Percentiles rank a stretch among this genome's conserved stretches.
Evolutionary conservation across 345 rosid species (phyloP).

Genomic region (Stellera chamaejasme): DNA sequence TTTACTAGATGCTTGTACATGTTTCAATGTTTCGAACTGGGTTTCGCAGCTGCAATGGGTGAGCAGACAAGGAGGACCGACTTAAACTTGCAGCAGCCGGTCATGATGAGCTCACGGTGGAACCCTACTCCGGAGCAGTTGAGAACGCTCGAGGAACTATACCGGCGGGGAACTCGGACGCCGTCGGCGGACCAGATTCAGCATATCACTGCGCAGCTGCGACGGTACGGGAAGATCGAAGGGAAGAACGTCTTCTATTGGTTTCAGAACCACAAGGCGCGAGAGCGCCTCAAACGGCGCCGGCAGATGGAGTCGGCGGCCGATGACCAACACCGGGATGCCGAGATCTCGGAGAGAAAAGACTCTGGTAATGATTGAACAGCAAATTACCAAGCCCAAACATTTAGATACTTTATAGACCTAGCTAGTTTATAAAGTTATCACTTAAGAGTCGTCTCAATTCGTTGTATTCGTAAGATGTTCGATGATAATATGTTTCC

Average conservation of each 20-base stretch:
- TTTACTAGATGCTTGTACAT: not conserved
- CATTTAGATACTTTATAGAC: not conserved
- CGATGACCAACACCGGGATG: constrained; percentile 18
- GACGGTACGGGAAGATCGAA: constrained; percentile 86
- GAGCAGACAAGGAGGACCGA: constrained; percentile 56
- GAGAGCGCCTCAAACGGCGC: constrained; percentile 79
- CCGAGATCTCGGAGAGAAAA: constrained; percentile 42
- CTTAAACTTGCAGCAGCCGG: constrained; percentile 31
- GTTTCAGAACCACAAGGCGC: constrained; percentile 97
- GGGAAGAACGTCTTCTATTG: constrained; percentile 97
- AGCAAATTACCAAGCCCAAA: no score
- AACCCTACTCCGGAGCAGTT: constrained; percentile 94
- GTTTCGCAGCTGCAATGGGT: constrained; percentile 18
- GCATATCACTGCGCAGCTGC: constrained; percentile 75
- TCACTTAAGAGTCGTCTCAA: constrained; percentile 1
- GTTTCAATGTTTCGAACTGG: constrained; percentile 4
- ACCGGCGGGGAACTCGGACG: constrained; percentile 74
- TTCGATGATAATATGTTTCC: constrained; percentile 5
- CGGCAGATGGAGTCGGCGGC: constrained; percentile 64
- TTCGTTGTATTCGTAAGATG: constrained; percentile 15
- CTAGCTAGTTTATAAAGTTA: not conserved
- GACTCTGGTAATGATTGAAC: constrained; percentile 17
- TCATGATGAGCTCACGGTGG: constrained; percentile 87
- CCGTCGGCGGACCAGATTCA: constrained; percentile 93
- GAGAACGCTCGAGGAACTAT: constrained; percentile 75